These are phyloP conservation scores for Massariosphaeria phaeospora DNA, from an alignment of 495 filamentous ascomycete species.

Conservation along the genomic window DNA sequence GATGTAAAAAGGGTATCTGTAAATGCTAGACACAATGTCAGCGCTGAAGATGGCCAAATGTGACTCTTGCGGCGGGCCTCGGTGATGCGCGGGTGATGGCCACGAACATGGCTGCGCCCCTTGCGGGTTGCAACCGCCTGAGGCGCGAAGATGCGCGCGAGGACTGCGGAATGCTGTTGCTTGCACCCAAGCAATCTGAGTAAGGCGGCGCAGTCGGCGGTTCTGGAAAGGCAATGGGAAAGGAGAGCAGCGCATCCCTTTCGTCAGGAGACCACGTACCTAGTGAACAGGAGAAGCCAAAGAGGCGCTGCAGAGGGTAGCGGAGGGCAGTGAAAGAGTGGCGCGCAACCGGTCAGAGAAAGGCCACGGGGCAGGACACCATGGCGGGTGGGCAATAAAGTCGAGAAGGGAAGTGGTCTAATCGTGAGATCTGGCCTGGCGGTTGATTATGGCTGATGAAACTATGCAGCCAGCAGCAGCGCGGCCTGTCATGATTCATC, in stretches of 20 bases:
- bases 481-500: no score
- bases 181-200: neutral
- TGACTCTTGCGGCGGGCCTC: neutral
- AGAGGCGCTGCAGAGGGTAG: neutral
- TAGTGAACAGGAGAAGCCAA: conserved; percentile 27
- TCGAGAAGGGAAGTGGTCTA: no score
- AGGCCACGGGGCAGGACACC: conserved; percentile 17
- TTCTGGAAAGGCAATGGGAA: conserved; percentile 8
- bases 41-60: conserved; percentile 1
- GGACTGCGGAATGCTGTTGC: neutral
- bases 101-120: neutral
- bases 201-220: neutral
- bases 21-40: conserved; percentile 24
- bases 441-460: no score
- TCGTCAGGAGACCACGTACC: conserved; percentile 25
- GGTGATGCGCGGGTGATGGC: conserved; percentile 7
- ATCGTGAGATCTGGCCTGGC: no score
- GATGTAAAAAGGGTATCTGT: conserved; percentile 30
- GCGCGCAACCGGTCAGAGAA: conserved; percentile 19
- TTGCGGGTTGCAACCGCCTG: neutral
- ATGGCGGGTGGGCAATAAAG: neutral
- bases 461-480: no score
- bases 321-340: neutral
- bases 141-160: neutral
- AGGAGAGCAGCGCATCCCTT: conserved; percentile 26